Base-by-base conservation (phyloP, 495 filamentous ascomycete species). In the Neurospora intermedia region DNA sequence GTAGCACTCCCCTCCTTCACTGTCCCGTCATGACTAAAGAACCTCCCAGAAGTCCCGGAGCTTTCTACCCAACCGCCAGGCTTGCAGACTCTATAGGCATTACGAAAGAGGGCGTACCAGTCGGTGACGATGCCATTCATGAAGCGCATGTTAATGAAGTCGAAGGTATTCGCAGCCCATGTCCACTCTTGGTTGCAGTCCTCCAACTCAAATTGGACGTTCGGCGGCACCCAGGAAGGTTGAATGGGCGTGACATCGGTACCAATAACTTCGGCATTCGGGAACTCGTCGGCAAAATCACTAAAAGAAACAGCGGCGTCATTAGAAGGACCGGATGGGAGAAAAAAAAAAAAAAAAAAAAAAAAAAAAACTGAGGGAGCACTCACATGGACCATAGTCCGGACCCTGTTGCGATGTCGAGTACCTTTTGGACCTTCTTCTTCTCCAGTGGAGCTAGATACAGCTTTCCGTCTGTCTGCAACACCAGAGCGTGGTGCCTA, bases 381-480 rank as follows among this genome's bases (percentile, higher is more conserved):
- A 62, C 54, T 62, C 54, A 62, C 54, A 81, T 80, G 70, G 84
- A 83, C 86, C 87, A 89, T n/a, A 62, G 41, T 6, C 85, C 85
- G 2, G 83, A 92, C 2, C 92, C 92, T 10, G 90, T 92, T 5
- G 89, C 91, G 13, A 93, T 85, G 76, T 93, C 92, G 3, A 94
- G 84, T 13, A 93, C 87, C 20, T 82, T 80, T 73, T 82, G 43
- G 18, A 71, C 5, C 11, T 43, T 71, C 18, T 79, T 74, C 7
- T 77, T 48, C 6, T 73, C 66, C 23, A 84, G 70, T 8, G 80
- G 80, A 8, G 81, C 80, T 15, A 78, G 71, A 69, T 62, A 73
- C 31, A 92, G 74, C 71, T 84, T 85, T 35, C 83, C 85, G 9
- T 85, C 79, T 27, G 78, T 75, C 9, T 40, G 39, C 1, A 40